Evolutionary conservation across 441 rosid genomes (phyloP), one percentile per base, ranked within the genome.

Genomic region (Pelargonium cotyledonis): DNA sequence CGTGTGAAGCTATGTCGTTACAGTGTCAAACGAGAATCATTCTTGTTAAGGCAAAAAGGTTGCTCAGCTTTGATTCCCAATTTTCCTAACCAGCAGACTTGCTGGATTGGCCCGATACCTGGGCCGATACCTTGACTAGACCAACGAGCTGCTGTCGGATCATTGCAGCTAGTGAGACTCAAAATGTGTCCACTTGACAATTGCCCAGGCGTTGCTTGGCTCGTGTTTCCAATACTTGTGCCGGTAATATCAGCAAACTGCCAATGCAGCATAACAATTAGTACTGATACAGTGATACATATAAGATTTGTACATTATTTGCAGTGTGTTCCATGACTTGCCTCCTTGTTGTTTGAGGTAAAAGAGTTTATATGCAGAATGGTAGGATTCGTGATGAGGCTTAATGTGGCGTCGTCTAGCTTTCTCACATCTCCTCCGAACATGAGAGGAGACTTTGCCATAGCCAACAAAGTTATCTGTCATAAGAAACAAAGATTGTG

Each of bases 391-490:
- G 97, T 84, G 68, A 94, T 88, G 70, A 94, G 77, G 75, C 55
- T 79, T 75, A 80, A 86, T 38, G 97, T 87, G 35, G 80, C 15
- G 4, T 78, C 81, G 66, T 91, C 96, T 21, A 95, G 84, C 51
- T 83, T 87, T 78, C 95, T 83, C 60, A 86, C 80, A 77, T 95
- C 99, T 72, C 99, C 99, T 68, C 99, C 99, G 74, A 87, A 95
- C 94, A 95, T 88, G 63, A 94, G 87, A 68, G 97, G 99, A 12
- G 99, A 91, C 83, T 83, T 94, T 44, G 89, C 95, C 69, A 95
- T 89, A 53, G 89, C 85, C 99, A 97, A 95, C 85, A 91, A 80
- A 58, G 97, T 91, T 86, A 95, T 85, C 99, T 95, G 80, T 29
- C 51, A 65, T 4, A 35, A 35, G 60, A 53, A 53, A 53, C 60